phyloP scores from a whole-genome alignment of 2,329 filamentous ascomycete genomes.

The Annulohypoxylon truncatum region DNA sequence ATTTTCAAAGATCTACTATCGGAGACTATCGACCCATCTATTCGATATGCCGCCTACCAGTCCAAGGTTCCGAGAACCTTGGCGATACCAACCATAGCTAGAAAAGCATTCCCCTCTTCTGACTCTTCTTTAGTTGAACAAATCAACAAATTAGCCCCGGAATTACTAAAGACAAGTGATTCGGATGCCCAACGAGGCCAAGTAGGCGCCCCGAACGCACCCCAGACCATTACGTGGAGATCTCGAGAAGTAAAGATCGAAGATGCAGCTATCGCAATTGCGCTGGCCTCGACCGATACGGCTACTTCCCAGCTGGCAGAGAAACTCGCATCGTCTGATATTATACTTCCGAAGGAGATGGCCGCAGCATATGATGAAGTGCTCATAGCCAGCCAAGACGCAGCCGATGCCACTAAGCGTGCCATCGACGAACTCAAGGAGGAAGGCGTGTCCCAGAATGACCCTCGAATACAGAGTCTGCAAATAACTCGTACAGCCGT shows the following conservation, averaged over 20 bases:
- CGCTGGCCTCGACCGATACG: conserved; percentile 75
- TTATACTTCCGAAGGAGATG: conserved; percentile 70
- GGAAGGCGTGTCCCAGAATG: conserved; percentile 86
- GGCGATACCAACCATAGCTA: conserved; percentile 81
- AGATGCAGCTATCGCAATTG: conserved; percentile 89
- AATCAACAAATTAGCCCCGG: conserved; percentile 77
- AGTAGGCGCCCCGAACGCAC: conserved; percentile 65
- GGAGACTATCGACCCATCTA: conserved; percentile 89
- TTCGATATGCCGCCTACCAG: conserved; percentile 95
- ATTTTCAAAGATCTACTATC: conserved; percentile 87
- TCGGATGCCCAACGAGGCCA: conserved; percentile 62
- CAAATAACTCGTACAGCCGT: conserved; percentile 94
- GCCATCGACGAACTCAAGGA: conserved; percentile 89
- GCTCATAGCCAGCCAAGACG: conserved; percentile 90
- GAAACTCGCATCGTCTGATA: conserved; percentile 58
- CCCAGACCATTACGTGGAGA: conserved; percentile 86
- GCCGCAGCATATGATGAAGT: conserved; percentile 92
- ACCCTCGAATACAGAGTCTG: conserved; percentile 88
- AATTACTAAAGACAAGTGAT: conserved; percentile 70
- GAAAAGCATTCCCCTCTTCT: conserved; percentile 78
- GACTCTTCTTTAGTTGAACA: conserved; percentile 71
- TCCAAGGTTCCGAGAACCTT: conserved; percentile 87
- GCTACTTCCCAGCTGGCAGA: conserved; percentile 63
- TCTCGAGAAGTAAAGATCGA: conserved; percentile 87
- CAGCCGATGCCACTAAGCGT: conserved; percentile 90